phyloP scores from a whole-genome alignment of 2,329 filamentous ascomycete species.

The Colletotrichum salicis region DNA sequence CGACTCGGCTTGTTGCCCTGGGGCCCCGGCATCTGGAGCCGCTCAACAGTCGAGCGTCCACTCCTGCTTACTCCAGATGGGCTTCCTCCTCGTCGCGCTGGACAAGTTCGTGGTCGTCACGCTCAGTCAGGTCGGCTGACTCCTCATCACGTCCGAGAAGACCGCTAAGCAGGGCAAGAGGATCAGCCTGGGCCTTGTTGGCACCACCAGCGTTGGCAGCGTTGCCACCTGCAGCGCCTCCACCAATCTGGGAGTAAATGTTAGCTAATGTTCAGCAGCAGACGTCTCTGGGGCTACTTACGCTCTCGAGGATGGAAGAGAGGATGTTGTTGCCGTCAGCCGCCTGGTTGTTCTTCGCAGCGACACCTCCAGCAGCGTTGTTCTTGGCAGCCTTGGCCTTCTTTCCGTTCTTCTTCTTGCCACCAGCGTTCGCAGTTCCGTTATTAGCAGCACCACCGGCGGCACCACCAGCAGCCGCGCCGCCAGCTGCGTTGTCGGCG shows the following conservation, averaged over 20 bases:
- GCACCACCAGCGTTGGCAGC: not conserved
- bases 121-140: not conserved
- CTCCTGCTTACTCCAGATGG: conserved; percentile 12
- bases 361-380: conserved; percentile 15
- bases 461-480: not conserved
- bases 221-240: not conserved
- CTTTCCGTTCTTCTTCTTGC: conserved; percentile 4
- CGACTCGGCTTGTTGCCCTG: not conserved
- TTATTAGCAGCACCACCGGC: conserved; percentile 10
- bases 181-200: conserved; percentile 5
- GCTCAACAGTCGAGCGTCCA: not conserved
- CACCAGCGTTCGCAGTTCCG: conserved; percentile 9
- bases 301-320: not conserved
- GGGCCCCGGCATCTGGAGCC: not conserved
- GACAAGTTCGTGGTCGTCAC: not conserved
- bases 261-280: not conserved
- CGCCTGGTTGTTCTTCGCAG: conserved; percentile 8
- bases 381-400: no score
- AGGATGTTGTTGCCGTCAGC: conserved; percentile 1
- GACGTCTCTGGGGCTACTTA: not conserved
- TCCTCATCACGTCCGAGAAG: conserved; percentile 25
- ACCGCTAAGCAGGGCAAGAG: conserved; percentile 10
- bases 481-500: not conserved
- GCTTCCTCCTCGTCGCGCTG: not conserved
- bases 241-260: not conserved